Base-by-base conservation (phyloP, 2,329 filamentous ascomycete species). In the Purpureocillium takamizusanense region DNA sequence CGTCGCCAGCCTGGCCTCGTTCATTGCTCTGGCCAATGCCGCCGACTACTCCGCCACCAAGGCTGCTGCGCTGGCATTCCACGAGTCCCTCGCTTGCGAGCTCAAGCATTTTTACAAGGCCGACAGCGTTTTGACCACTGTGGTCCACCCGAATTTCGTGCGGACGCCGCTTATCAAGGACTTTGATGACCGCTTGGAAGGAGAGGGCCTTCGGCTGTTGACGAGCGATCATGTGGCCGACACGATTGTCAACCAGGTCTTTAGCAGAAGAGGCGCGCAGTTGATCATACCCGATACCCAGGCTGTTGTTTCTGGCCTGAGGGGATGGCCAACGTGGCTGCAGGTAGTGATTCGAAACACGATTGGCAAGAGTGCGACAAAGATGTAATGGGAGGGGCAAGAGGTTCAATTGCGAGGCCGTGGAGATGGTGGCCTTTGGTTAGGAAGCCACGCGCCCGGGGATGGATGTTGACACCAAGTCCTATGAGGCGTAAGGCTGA, bases 1-100 rank as follows among this genome's bases (percentile, higher is more conserved):
- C 0, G 72, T 86, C 10, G 79, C 82, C 12, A 78, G 72, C n/a
- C 64, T 78, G 31, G 80, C 81, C 0, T 73, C 72, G 10, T 83
- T 76, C 52, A 53, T 76, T 4, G 64, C 71, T 2, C 68, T 77
- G 0, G 72, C 80, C 1, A 69, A 68, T 40, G 74, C 79, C 61
- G 73, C 78, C 15, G 79, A 85, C 57, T 86, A 86, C 60, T 66
- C 69, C 0, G 69, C 75, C 2, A 73, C 69, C 37, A 86, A 86
- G 59, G 72, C 80, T 4, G 80, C 76, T 0, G 74, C 78, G 0
- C 56, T 82, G 3, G 61, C 75, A 2, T 81, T 86, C 58, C 81
- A 86, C 53, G 80, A 86, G 55, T 78, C 68, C 0, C 57, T 83
- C 1, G 59, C 66, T 0, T 61, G 66, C 1, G 78, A 82, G 54